Conservation (phyloP, 495 filamentous ascomycete species). For the Penicillium roqueforti region DNA sequence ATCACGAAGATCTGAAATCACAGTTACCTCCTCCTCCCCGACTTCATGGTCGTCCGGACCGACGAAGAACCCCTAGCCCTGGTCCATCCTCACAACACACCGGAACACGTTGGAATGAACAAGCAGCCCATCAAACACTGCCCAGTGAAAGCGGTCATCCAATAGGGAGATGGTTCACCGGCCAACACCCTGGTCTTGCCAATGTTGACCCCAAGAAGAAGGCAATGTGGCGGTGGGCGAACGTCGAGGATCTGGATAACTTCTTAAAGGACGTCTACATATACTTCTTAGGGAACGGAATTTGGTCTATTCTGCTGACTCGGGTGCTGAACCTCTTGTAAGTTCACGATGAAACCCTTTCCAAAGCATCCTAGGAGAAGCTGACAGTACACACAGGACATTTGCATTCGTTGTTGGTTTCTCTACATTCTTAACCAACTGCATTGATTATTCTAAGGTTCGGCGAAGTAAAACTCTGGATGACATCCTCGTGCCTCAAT, state of each 20-base stretch:
- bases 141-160: conserved; percentile 17
- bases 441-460: conserved; percentile 76
- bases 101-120: conserved; percentile 63
- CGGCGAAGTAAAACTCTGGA: conserved; percentile 69
- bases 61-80: conserved; percentile 26
- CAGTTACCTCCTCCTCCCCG: conserved; percentile 35
- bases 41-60: conserved; percentile 29
- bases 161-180: conserved; percentile 31
- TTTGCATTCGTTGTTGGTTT: conserved; percentile 80
- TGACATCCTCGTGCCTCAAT: conserved; percentile 75
- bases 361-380: neutral
- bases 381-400: conserved; percentile 40
- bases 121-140: conserved; percentile 57
- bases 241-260: conserved; percentile 84
- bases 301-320: conserved; percentile 82
- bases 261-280: conserved; percentile 88
- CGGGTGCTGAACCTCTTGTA: conserved; percentile 70
- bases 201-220: conserved; percentile 67
- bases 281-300: conserved; percentile 80
- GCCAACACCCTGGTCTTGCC: conserved; percentile 41
- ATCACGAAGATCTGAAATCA: conserved; percentile 34
- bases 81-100: conserved; percentile 49
- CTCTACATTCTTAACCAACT: conserved; percentile 79
- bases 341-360: conserved; percentile 23
- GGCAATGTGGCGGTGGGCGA: conserved; percentile 95